Base-by-base conservation (phyloP, 1,284 basidiomycete genomes). In the Ustilago bromivora region DNA sequence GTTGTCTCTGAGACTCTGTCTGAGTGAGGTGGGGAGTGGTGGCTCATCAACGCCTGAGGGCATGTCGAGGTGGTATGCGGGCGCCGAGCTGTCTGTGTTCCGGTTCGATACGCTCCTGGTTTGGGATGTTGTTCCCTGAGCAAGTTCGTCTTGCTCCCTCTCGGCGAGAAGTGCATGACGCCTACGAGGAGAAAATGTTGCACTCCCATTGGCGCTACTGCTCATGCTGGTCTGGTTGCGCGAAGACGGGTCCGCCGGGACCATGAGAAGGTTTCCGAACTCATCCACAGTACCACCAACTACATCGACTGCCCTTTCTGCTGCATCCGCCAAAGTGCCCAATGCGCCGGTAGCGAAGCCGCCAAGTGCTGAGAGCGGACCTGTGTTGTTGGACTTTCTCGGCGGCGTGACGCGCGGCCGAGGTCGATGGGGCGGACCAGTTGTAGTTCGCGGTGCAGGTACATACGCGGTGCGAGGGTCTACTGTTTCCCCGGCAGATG, bases 211-310 rank as follows among this genome's bases (percentile, higher is more conserved):
- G 38, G 46, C 55, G 52, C 47, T 57, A 5, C 19, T 40, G 35
- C 55, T 41, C 11, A 13, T n/a, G 15, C 31, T 34, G 35, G 7
- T 57, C 28, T 53, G 60, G 12, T 46, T 59, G 46, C 62, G 65
- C 19, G 59, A 8, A 0, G 66, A 66, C 1, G 62, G n/a, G n/a
- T 74, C 76, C 8, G 65, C 59, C 3, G 76, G 73, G 2, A 71
- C 76, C 36, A 78, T 62, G 28, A 78, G 66, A 38, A 71, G 52
- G 31, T 71, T 72, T 51, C 76, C 72, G 15, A 78, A 68, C 51
- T 80, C 73, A 46, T 78, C 73, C 13, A 78, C 66, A 6, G 76
- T 75, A 13, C 68, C 79, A 7, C 77, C 72, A 2, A 80, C 73
- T 1, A 78, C 79, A 40, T 78, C 76, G 5, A 75, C 72, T 2